Conservation (phyloP, 495 filamentous ascomycete genomes). For the Pyrenula aspistea region DNA sequence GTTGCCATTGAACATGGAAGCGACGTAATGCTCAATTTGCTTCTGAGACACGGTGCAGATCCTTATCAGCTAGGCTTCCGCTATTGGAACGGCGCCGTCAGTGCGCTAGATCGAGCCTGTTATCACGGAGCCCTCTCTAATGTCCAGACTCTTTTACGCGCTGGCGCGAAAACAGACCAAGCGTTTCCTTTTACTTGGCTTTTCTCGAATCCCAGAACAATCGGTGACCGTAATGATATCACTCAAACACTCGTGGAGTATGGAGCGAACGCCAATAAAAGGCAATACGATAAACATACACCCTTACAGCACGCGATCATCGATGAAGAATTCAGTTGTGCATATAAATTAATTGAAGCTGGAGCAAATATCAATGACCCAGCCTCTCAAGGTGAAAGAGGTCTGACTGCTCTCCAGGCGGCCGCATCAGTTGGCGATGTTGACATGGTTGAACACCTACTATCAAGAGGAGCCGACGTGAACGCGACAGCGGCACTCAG, state of each 20-base stretch:
- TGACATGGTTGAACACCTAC: slow-evolving; percentile 12
- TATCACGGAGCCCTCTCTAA: background rate
- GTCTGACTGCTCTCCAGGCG: slow-evolving; percentile 14
- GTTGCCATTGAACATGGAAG: background rate
- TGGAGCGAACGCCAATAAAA: background rate
- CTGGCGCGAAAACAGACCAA: background rate
- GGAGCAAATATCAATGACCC: slow-evolving; percentile 1
- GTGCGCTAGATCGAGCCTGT: background rate
- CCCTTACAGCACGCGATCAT: background rate
- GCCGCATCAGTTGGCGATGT: slow-evolving; percentile 17
- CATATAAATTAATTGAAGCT: background rate
- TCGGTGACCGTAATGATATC: background rate
- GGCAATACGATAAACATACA: background rate
- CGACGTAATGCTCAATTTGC: background rate
- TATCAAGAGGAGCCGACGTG: slow-evolving; percentile 16
- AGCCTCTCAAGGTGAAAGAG: background rate
- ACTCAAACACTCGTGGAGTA: background rate
- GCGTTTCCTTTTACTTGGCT: background rate
- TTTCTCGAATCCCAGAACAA: background rate
- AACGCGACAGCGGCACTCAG: slow-evolving; percentile 7
- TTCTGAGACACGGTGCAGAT: background rate
- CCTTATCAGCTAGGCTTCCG: background rate
- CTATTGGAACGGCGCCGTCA: background rate
- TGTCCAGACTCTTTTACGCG: background rate
- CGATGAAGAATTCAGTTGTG: background rate